Percentiles rank a stretch among this genome's conserved stretches.
phyloP scores from a whole-genome alignment of 2,329 filamentous ascomycete species.

The Scolecobasidium constrictum region DNA sequence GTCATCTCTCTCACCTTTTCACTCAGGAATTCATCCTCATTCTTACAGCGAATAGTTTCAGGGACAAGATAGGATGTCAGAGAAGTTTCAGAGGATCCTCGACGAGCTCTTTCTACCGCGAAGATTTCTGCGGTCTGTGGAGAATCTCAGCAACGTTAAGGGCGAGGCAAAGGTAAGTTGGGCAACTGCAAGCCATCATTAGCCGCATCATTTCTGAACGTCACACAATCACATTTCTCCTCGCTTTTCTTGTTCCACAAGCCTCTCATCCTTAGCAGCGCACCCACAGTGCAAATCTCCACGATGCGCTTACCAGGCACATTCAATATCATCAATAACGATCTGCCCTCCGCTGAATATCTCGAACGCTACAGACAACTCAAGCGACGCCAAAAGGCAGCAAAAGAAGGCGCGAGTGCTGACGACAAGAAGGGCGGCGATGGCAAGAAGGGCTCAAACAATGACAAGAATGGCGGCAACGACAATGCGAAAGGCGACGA shows the following conservation, averaged over 20 bases:
- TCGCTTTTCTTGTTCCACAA: too few relatives aligned
- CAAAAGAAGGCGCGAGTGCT: not conserved
- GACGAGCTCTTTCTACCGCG: not conserved
- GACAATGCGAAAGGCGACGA: not conserved
- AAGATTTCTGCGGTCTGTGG: too few relatives aligned
- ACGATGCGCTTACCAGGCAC: conserved; percentile 8
- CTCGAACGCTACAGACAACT: not conserved
- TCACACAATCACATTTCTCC: too few relatives aligned
- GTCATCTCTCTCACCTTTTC: too few relatives aligned
- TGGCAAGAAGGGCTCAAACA: not conserved
- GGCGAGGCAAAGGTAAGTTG: too few relatives aligned
- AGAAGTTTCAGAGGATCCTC: not conserved
- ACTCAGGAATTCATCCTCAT: too few relatives aligned
- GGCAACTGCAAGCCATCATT: too few relatives aligned
- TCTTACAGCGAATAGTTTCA: too few relatives aligned
- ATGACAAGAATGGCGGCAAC: not conserved
- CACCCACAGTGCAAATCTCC: too few relatives aligned
- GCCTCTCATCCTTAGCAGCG: too few relatives aligned
- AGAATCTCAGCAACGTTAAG: too few relatives aligned
- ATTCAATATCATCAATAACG: conserved; percentile 4
- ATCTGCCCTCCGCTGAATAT: conserved; percentile 3
- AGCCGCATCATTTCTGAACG: too few relatives aligned
- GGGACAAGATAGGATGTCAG: not conserved
- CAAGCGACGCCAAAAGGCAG: not conserved
- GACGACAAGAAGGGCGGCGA: not conserved